Evolutionary conservation across 2,329 filamentous ascomycete species (phyloP).

Genomic region (Cladosporium sp.): DNA sequence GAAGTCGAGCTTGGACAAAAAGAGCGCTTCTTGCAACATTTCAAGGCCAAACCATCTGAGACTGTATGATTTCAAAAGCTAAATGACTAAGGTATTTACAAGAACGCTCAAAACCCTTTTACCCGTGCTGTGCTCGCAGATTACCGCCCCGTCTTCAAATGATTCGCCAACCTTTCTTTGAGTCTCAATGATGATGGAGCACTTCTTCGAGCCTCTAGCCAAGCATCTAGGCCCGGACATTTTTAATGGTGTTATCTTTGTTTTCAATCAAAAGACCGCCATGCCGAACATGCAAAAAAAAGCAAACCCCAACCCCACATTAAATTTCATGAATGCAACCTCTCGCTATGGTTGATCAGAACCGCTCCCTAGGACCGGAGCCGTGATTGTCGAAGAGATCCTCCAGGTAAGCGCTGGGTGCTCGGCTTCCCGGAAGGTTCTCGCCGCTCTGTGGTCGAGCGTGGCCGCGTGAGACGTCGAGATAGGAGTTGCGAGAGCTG

Average conservation of each 20-base stretch:
- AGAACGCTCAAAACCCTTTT: neutral
- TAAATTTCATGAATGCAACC: neutral
- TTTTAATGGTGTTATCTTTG: too few relatives aligned
- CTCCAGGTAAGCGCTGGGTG: constrained; percentile 84
- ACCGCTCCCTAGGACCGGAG: constrained; percentile 23
- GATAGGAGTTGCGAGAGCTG: constrained; percentile 18
- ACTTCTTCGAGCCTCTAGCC: neutral
- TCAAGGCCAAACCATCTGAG: too few relatives aligned
- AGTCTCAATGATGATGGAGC: neutral
- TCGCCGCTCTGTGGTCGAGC: constrained; percentile 36
- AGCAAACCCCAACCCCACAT: neutral
- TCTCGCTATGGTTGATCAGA: neutral
- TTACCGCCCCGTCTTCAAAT: neutral
- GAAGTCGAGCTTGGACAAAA: too few relatives aligned
- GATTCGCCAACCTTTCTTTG: too few relatives aligned
- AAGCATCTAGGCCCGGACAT: neutral
- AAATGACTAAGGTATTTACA: neutral
- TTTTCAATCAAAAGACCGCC: neutral
- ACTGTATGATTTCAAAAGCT: neutral
- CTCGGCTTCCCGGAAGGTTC: constrained; percentile 59
- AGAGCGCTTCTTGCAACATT: too few relatives aligned
- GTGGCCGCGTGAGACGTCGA: constrained; percentile 12
- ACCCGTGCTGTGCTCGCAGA: neutral
- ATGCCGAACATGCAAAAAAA: constrained; percentile 3
- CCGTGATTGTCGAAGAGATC: constrained; percentile 76